Base-by-base conservation (phyloP, 805 yeast genomes). In the Candida pseudoglaebosa region DNA sequence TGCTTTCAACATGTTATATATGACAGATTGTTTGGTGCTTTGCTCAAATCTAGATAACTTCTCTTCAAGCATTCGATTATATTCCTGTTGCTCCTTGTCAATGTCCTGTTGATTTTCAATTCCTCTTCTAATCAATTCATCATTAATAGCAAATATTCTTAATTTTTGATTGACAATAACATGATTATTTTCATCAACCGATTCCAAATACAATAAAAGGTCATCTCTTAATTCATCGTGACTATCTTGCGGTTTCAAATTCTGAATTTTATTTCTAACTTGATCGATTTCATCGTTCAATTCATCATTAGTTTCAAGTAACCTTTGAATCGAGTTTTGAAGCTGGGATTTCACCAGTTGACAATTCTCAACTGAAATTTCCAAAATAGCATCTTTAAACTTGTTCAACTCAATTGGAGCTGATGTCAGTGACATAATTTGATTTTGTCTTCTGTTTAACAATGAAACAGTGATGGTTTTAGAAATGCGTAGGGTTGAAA, bases 131-230 rank as follows among this genome's bases (percentile, higher is more conserved):
- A 50, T 44, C 17, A 79, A 58, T 50, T 82, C 86, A 14, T 61
- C 52, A 22, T 68, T 63, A 14, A 81, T 50, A 0, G 69, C 67
- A 2, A 57, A 61, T 3, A 79, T 51, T 41, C 83, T 59, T 24
- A 65, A 62, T 8, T 53, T 42, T 50, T 80, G 82, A 49, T 75
- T 80, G 2, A 54, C 48, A 16, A 81, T 60, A n/a, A 81, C 84
- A 2, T 54, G 52, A 9, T 64, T 57, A 53, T 83, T 83, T 46
- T 82, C 90, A 6, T 52, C 48, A 13, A 80, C 66, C 7, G 81
- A 70, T n/a, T 77, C 82, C 4, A 48, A 53, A 56, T 74, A 82
- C 12, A 83, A 50, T 12, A 60, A 54, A n/a, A 63, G 51, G 49
- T 82, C 87, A 9, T 65, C 65, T 4, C 59, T 62, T 15, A 63